A percentile compares a stretch with the other conserved stretches of the same genome.
Conservation (phyloP, 306 rosid species). For the Dalbergia cultrata region DNA sequence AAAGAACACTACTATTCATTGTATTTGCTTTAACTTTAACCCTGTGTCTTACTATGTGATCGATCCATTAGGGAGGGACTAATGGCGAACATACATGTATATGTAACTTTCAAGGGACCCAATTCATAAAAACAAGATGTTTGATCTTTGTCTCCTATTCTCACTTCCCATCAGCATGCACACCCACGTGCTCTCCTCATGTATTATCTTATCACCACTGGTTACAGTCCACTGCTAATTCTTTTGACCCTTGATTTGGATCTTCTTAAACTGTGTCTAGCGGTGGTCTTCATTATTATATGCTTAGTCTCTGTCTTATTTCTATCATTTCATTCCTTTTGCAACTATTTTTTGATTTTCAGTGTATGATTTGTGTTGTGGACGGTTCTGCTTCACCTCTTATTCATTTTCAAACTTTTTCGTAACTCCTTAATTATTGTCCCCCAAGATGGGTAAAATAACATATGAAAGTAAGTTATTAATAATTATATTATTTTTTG, state of each 20-base stretch:
- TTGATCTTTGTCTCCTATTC: slow-evolving; percentile 54
- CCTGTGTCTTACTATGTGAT: slow-evolving; percentile 19
- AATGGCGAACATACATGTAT: slow-evolving; percentile 11
- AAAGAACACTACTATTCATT: background rate
- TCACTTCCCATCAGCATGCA: slow-evolving; percentile 40
- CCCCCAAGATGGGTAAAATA: no score
- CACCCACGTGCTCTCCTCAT: slow-evolving; percentile 56
- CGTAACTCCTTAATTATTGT: background rate
- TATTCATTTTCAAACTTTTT: background rate
- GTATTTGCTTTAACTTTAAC: background rate
- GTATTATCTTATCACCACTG: slow-evolving; percentile 52
- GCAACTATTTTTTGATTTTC: slow-evolving; percentile 20
- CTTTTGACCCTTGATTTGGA: slow-evolving; percentile 68
- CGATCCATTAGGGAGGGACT: slow-evolving; percentile 11
- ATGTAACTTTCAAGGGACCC: slow-evolving; percentile 43
- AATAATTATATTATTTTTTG: no score
- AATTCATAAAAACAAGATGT: slow-evolving; percentile 42
- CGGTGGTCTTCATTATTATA: slow-evolving; percentile 42
- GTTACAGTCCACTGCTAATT: background rate
- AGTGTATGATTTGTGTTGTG: slow-evolving; percentile 34
- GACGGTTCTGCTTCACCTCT: slow-evolving; percentile 34
- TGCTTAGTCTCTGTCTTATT: slow-evolving; percentile 33
- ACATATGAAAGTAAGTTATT: no score
- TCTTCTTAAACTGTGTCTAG: slow-evolving; percentile 22
- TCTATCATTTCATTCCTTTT: slow-evolving; percentile 8